Evolutionary conservation across 257 asterid genomes (phyloP).

Genomic region (Capsicum baccatum): DNA sequence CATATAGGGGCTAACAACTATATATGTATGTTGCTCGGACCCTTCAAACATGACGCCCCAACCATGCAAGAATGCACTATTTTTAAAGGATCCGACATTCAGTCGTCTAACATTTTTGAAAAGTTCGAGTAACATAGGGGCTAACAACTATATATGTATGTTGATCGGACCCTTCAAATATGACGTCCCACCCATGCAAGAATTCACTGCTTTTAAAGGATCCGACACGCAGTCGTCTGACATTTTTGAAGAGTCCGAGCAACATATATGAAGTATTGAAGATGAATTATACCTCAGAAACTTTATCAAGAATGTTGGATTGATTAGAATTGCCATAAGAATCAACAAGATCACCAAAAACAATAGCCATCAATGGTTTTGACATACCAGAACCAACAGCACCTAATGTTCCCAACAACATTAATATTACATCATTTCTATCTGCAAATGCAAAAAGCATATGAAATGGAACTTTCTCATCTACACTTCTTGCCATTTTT

Average conservation of each 20-base stretch:
- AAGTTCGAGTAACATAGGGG: fast-evolving
- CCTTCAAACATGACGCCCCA: background rate
- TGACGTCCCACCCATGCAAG: background rate
- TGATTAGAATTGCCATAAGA: constrained; percentile 36
- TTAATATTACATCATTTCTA: constrained; percentile 41
- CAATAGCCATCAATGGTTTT: constrained; percentile 46
- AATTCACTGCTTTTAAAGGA: background rate
- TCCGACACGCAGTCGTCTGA: too few species aligned
- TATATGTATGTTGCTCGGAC: background rate
- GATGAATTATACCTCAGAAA: constrained; percentile 33
- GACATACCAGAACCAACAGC: constrained; percentile 50
- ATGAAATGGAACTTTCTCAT: constrained; percentile 32
- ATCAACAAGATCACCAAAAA: constrained; percentile 42
- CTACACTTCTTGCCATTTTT: constrained; percentile 2
- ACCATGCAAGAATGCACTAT: too few species aligned
- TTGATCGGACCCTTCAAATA: background rate
- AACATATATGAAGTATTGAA: background rate
- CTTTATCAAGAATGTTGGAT: constrained; percentile 38
- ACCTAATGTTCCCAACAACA: constrained; percentile 50
- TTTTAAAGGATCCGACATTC: background rate
- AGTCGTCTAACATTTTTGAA: background rate
- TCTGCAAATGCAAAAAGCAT: constrained; percentile 48
- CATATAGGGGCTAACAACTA: background rate
- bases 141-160: background rate
- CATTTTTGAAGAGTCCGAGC: background rate